Conservation (phyloP, 768 basidiomycete species). For the Harrya chromipes region DNA sequence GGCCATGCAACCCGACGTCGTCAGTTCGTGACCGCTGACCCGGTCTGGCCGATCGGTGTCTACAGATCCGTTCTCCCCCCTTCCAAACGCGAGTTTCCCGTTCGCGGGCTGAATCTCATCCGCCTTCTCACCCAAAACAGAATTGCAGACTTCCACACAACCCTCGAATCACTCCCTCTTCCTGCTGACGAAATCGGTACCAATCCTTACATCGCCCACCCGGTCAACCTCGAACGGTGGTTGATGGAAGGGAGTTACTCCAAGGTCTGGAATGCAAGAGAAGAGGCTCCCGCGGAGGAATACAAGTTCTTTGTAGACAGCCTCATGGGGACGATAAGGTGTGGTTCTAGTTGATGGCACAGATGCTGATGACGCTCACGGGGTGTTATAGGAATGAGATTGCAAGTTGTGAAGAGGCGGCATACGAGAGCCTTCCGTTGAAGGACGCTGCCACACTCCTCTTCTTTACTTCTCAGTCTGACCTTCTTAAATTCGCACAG, state of each 20-base stretch:
- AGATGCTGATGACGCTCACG: conserved; percentile 4
- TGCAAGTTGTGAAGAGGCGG: conserved; percentile 92
- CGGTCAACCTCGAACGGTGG: conserved; percentile 92
- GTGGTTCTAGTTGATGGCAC: conserved; percentile 11
- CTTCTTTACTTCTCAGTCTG: conserved; percentile 83
- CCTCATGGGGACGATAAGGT: conserved; percentile 93
- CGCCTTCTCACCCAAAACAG: conserved; percentile 92
- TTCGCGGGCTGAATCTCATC: conserved; percentile 92
- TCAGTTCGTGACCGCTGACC: conserved; percentile 1
- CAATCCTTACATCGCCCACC: conserved; percentile 77
- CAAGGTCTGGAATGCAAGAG: conserved; percentile 95
- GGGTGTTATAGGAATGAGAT: conserved; percentile 77
- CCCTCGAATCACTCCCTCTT: conserved; percentile 82
- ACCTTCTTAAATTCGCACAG: conserved; percentile 79
- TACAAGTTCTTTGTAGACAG: conserved; percentile 94
- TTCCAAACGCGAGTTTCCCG: conserved; percentile 83
- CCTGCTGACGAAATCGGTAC: conserved; percentile 63
- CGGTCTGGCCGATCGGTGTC: not conserved
- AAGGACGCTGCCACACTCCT: conserved; percentile 87
- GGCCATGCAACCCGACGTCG: not conserved
- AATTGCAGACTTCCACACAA: conserved; percentile 97
- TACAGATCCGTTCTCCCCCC: conserved; percentile 70
- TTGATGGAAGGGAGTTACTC: conserved; percentile 99
- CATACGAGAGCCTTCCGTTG: conserved; percentile 87
- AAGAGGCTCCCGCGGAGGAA: conserved; percentile 89